Conservation (phyloP, 345 rosid species). For the Camelina laxa region DNA sequence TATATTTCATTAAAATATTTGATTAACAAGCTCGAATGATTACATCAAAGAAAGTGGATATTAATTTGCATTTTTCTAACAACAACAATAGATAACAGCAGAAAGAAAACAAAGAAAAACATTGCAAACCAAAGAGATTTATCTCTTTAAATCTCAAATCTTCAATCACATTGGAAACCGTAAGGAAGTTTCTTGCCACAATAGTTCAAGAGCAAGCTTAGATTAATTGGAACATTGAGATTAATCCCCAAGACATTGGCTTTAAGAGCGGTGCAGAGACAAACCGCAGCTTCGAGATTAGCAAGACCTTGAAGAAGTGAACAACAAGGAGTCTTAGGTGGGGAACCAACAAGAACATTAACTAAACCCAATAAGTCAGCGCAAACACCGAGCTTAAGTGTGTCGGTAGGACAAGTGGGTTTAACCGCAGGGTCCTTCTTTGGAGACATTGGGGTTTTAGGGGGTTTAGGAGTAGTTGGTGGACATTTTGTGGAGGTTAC, state of each 20-base stretch:
- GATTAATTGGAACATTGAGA: constrained; percentile 58
- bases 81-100: constrained; percentile 10
- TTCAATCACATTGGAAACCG: constrained; percentile 65
- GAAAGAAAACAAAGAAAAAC: background rate
- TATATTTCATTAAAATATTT: constrained; percentile 1
- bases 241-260: constrained; percentile 66
- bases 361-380: constrained; percentile 57
- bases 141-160: constrained; percentile 10
- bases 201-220: constrained; percentile 68
- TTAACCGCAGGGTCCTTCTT: constrained; percentile 38
- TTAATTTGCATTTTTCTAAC: background rate
- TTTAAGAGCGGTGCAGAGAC: constrained; percentile 82
- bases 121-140: constrained; percentile 25
- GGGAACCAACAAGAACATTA: constrained; percentile 53
- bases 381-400: constrained; percentile 73
- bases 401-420: constrained; percentile 66
- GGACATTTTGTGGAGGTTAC: constrained; percentile 58
- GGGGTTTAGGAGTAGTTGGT: constrained; percentile 49
- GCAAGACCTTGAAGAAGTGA: constrained; percentile 54
- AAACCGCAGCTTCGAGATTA: constrained; percentile 78
- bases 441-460: constrained; percentile 34
- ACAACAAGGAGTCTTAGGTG: constrained; percentile 70
- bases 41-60: constrained; percentile 21
- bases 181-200: constrained; percentile 67
- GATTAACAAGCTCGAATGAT: constrained; percentile 11